Evolutionary conservation across 371 early-diverging fungal species (phyloP).

Genomic region (Mortierella sp.): DNA sequence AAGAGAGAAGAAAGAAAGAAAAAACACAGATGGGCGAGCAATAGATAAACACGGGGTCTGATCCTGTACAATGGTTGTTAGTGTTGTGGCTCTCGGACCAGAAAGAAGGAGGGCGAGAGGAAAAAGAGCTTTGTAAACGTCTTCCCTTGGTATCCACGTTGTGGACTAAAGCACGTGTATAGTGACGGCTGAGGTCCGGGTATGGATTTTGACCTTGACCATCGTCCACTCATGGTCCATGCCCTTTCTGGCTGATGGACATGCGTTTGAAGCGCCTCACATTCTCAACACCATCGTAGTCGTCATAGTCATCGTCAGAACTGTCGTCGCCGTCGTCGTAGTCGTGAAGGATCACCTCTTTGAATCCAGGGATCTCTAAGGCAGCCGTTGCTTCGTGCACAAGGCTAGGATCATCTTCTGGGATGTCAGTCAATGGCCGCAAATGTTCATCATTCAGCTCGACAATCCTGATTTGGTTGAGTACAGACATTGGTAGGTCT

Average conservation of each 20-base stretch:
- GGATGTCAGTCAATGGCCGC: neutral
- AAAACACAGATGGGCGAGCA: neutral
- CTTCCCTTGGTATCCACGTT: no score
- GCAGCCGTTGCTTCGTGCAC: neutral
- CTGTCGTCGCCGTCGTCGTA: neutral
- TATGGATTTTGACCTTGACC: no score
- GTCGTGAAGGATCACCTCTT: neutral
- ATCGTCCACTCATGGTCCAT: no score
- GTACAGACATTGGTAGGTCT: neutral
- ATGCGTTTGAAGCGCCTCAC: no score
- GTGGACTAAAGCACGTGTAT: no score
- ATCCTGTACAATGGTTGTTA: no score
- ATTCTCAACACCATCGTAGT: neutral
- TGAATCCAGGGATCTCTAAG: neutral
- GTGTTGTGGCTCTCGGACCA: no score
- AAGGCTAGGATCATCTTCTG: neutral
- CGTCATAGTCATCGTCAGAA: neutral
- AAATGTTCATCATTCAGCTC: neutral
- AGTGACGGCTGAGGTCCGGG: no score
- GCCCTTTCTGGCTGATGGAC: no score
- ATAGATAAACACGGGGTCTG: neutral
- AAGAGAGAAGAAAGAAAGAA: neutral
- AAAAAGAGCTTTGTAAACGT: no score
- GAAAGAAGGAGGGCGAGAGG: neutral
- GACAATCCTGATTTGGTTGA: slow-evolving; percentile 1